Evolutionary conservation across 2,329 filamentous ascomycete species (phyloP), one percentile per base, ranked within the genome.

Genomic region (Hymenoscyphus albidus): DNA sequence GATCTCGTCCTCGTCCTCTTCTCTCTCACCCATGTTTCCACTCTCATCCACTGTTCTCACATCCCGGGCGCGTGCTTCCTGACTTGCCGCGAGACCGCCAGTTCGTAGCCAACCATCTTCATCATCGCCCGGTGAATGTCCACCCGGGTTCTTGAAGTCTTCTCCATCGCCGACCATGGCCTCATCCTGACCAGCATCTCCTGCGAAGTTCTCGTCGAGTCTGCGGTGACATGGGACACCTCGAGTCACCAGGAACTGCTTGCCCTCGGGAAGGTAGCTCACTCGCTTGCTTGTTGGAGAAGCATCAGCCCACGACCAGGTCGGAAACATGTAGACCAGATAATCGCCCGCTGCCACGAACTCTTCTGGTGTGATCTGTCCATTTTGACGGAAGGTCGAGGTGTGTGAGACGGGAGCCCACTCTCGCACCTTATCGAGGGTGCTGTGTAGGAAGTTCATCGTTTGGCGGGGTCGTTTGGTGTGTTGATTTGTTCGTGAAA

Each of bases 281-380:
- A 91, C 91, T 68, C 93, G 89, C 77, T 92, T 91, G 67, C 86
- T 84, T 1, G 88, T 85, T n/a, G 88, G 87, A 63, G 94, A 91
- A 70, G 94, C 93, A 73, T 95, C 92, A 70, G 90, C 88, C 95
- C 95, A 99, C 59, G 92, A 90, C 95, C 95, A 99, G 65, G 94
- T 96, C 9, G 94, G 95, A 80, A 99, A 99, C 82, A 97, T 98
- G 87, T 96, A 97, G 74, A 97, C 93, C 44, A 99, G 88, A 77
- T 98, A 99, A 81, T 99, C 95, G 72, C 95, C 95, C 3, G 95
- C 95, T 3, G 91, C 89, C 60, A 97, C 84, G 78, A 99, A 99
- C 83, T 99, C 95, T 75, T 97, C 94, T 18, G 94, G 94, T 0
- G 94, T 98, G 79, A 99, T 95, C 80, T 98, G 91, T 70, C 95